Conservation (phyloP, 257 asterid genomes). For the Solanum megistacrolobum region DNA sequence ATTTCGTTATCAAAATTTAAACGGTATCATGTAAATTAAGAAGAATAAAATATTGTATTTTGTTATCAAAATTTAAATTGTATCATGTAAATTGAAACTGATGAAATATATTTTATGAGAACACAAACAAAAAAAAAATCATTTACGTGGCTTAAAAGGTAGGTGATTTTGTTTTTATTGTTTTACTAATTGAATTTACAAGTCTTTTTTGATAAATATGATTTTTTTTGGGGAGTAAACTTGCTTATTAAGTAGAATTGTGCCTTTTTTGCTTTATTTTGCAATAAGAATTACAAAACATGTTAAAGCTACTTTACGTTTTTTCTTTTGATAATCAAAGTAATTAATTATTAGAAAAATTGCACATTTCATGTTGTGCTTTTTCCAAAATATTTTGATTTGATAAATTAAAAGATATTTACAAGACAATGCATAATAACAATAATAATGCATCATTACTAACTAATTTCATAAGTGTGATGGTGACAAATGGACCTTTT, state of each 20-base stretch:
- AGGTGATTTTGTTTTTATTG: background rate
- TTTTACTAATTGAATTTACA: background rate
- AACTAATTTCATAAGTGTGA: background rate
- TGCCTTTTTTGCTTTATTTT: background rate
- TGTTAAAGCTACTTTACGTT: background rate
- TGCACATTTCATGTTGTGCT: background rate
- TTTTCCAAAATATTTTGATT: background rate
- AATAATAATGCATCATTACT: background rate
- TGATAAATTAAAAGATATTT: background rate
- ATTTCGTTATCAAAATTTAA: too few species aligned
- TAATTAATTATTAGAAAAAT: background rate
- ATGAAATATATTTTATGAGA: background rate
- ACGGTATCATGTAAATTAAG: too few species aligned
- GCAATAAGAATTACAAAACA: too few species aligned
- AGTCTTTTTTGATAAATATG: background rate
- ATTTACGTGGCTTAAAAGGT: background rate
- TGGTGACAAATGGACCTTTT: background rate
- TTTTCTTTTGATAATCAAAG: background rate
- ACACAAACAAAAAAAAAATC: background rate
- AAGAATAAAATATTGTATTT: too few species aligned
- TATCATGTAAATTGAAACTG: fast-evolving
- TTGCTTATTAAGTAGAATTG: background rate
- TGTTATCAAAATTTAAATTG: too few species aligned
- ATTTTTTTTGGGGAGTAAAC: background rate
- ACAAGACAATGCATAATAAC: background rate